Conservation (phyloP, 306 rosid species). For the Echinosophora koreensis region DNA sequence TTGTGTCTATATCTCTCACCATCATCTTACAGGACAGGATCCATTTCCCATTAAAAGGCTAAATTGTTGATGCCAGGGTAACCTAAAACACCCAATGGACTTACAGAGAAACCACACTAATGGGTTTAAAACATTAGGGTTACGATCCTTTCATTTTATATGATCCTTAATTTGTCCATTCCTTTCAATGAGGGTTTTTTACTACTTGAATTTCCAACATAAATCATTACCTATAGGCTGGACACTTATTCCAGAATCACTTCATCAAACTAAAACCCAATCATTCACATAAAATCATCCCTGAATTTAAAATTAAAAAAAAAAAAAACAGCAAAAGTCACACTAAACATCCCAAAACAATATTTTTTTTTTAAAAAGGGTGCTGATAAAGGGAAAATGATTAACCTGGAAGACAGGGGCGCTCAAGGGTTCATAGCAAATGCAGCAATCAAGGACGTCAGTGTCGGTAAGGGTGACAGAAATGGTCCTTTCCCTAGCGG, state of each 20-base stretch:
- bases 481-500: constrained; percentile 39
- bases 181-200: too few relatives aligned
- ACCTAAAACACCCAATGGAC: not conserved
- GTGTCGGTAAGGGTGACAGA: constrained; percentile 65
- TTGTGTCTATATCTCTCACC: too few relatives aligned
- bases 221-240: constrained; percentile 7
- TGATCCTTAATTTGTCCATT: not conserved
- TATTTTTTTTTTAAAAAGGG: not conserved
- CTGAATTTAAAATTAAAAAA: too few relatives aligned
- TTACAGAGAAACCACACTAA: not conserved
- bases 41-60: too few relatives aligned
- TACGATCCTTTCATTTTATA: not conserved
- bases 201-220: constrained; percentile 22
- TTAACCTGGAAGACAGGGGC: constrained; percentile 79
- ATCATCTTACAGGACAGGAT: too few relatives aligned
- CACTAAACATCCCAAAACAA: not conserved
- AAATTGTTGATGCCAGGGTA: not conserved
- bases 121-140: not conserved
- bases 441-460: constrained; percentile 81
- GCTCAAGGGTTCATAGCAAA: constrained; percentile 74
- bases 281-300: not conserved
- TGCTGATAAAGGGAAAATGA: constrained; percentile 3
- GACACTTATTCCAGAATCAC: not conserved
- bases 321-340: constrained; percentile 18
- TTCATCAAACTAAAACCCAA: not conserved